Conservation (phyloP, 2,329 filamentous ascomycete species). For the Lachnellula suecica region DNA sequence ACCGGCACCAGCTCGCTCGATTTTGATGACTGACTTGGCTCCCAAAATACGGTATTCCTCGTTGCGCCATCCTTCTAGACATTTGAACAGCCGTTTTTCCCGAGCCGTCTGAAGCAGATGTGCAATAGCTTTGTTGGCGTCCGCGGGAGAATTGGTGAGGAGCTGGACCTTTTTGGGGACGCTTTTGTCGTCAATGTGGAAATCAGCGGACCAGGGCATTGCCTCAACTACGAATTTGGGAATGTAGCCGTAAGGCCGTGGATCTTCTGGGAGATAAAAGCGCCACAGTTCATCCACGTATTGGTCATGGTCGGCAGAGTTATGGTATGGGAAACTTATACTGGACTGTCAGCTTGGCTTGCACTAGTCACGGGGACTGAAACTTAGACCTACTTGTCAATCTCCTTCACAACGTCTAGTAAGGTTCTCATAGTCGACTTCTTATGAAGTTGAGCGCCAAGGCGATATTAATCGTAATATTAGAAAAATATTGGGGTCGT, state of each 20-base stretch:
- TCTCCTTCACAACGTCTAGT: not conserved
- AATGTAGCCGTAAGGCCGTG: constrained; percentile 2
- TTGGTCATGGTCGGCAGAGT: not conserved
- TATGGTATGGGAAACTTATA: not conserved
- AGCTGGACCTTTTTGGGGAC: constrained; percentile 5
- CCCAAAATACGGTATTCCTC: constrained; percentile 10
- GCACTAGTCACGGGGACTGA: no score
- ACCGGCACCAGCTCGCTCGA: constrained; percentile 71
- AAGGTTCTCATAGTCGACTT: not conserved
- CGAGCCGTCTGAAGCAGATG: not conserved
- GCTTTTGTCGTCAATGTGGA: not conserved
- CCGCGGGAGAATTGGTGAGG: not conserved
- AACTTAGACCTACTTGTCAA: no score
- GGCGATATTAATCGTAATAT: no score
- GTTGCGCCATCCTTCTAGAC: constrained; percentile 4
- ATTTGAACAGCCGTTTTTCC: not conserved
- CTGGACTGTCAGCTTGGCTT: no score
- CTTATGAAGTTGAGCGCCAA: no score
- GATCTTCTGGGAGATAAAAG: constrained; percentile 9
- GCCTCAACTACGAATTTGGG: constrained; percentile 2
- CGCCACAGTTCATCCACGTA: constrained; percentile 1
- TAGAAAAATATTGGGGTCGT: no score
- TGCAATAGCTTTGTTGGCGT: constrained; percentile 2
- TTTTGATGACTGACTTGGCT: constrained; percentile 45
- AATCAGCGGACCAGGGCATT: constrained; percentile 11